Conservation (phyloP, 1,139 yeast genomes). For the Keqinozyma sinolaborantium region DNA sequence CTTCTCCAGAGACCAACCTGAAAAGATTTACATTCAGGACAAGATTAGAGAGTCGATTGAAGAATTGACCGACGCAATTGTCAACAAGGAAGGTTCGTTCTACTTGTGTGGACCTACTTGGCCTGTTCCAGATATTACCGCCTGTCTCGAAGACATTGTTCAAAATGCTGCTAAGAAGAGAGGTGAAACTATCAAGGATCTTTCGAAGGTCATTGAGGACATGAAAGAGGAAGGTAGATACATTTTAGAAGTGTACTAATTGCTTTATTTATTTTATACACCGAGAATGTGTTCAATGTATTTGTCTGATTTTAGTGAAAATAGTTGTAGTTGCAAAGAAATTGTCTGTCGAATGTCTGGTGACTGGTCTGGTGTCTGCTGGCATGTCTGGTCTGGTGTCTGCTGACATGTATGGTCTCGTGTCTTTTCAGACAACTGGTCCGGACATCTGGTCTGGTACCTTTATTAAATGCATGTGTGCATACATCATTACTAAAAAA, state of each 20-base stretch:
- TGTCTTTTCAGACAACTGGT: no score
- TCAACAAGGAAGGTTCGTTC: slow-evolving; percentile 78
- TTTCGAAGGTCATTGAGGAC: slow-evolving; percentile 80
- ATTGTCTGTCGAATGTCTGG: no score
- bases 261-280: no score
- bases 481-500: no score
- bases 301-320: no score
- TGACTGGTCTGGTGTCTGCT: no score
- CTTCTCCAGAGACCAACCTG: slow-evolving; percentile 94
- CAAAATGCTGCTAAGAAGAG: slow-evolving; percentile 63
- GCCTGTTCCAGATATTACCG: slow-evolving; percentile 98
- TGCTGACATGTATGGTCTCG: no score
- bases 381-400: no score
- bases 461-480: no score
- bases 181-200: slow-evolving; percentile 65
- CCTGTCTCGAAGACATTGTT: slow-evolving; percentile 81
- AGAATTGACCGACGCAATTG: slow-evolving; percentile 76
- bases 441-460: no score
- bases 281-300: no score
- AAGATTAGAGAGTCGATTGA: slow-evolving; percentile 76
- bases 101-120: slow-evolving; percentile 98
- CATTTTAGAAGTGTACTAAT: slow-evolving; percentile 88
- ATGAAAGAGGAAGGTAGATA: slow-evolving; percentile 92
- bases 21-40: slow-evolving; percentile 94
- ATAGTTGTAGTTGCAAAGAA: no score